A percentile compares a stretch with the other conserved stretches of the same genome.
These are phyloP conservation scores for Clarireedia hainanense DNA, from an alignment of 2,329 filamentous ascomycete genomes.

Conservation along the genomic window DNA sequence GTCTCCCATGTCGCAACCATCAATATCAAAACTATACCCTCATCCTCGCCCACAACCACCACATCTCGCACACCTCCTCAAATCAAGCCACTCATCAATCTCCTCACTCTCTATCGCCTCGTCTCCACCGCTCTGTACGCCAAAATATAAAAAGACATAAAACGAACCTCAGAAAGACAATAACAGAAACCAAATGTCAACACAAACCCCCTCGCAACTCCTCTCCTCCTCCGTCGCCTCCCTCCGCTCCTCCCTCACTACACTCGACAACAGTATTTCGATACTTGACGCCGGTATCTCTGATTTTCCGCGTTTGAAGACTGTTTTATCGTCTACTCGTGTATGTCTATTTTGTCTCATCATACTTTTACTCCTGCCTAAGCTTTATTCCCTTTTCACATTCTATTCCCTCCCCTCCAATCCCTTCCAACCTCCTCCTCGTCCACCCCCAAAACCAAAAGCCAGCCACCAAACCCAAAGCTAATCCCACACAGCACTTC, in stretches of 20 bases:
- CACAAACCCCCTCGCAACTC: slow-evolving; percentile 13
- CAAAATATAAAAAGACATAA: no score
- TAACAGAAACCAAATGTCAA: no score
- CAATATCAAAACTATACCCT: no score
- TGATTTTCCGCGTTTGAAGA: slow-evolving; percentile 31
- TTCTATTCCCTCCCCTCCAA: neutral
- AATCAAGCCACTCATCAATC: no score
- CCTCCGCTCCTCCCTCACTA: slow-evolving; percentile 31
- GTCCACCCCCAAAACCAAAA: neutral
- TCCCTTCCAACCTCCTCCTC: neutral
- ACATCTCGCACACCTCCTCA: no score
- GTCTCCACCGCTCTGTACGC: no score
- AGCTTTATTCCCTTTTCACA: neutral
- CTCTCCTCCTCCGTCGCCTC: slow-evolving; percentile 23
- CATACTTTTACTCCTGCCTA: no score
- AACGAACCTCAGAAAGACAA: no score
- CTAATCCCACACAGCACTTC: slow-evolving; percentile 48
- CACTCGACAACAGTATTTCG: slow-evolving; percentile 31
- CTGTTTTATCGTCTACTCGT: slow-evolving; percentile 29
- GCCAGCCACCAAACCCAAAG: neutral
- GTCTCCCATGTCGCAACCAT: no score
- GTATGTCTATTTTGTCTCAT: slow-evolving; percentile 17
- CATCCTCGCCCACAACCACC: no score
- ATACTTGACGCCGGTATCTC: slow-evolving; percentile 31
- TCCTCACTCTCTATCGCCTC: no score